These are phyloP conservation scores for Lodderomyces jiufengensis DNA, from an alignment of 1,139 yeast species.

Conservation along the genomic window DNA sequence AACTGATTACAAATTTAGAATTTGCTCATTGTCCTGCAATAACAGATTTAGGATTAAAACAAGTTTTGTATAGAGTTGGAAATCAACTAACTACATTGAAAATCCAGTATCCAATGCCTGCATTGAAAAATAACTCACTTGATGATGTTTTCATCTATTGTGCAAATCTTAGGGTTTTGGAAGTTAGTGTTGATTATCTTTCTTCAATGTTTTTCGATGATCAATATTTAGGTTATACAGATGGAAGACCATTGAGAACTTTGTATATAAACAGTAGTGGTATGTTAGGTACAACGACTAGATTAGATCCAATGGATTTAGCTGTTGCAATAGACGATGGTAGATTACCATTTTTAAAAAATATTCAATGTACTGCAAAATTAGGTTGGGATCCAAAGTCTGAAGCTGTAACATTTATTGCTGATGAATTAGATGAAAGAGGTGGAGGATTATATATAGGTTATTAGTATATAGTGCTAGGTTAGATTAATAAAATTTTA, in stretches of 20 bases:
- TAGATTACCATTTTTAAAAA: slow-evolving; percentile 63
- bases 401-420: slow-evolving; percentile 54
- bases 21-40: slow-evolving; percentile 86
- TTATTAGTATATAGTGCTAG: slow-evolving; percentile 19
- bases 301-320: slow-evolving; percentile 82
- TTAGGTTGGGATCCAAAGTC: slow-evolving; percentile 85
- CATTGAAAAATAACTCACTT: slow-evolving; percentile 61
- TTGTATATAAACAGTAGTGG: slow-evolving; percentile 83
- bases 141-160: slow-evolving; percentile 74
- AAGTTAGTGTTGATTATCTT: slow-evolving; percentile 78
- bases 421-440: slow-evolving; percentile 37
- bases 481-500: too few relatives aligned
- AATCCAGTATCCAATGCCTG: slow-evolving; percentile 87
- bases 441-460: slow-evolving; percentile 45
- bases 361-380: slow-evolving; percentile 66
- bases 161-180: slow-evolving; percentile 61
- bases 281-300: slow-evolving; percentile 76
- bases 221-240: slow-evolving; percentile 42
- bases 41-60: slow-evolving; percentile 56
- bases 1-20: slow-evolving; percentile 65
- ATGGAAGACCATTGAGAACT: slow-evolving; percentile 56
- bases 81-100: slow-evolving; percentile 56
- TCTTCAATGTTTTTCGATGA: slow-evolving; percentile 64
- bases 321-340: slow-evolving; percentile 81
- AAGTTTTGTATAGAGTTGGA: slow-evolving; percentile 63